A percentile compares a stretch with the other conserved stretches of the same genome.
Evolutionary conservation across 2,329 filamentous ascomycete species (phyloP).

Genomic region (Dryadomyces quercus-mongolicae): DNA sequence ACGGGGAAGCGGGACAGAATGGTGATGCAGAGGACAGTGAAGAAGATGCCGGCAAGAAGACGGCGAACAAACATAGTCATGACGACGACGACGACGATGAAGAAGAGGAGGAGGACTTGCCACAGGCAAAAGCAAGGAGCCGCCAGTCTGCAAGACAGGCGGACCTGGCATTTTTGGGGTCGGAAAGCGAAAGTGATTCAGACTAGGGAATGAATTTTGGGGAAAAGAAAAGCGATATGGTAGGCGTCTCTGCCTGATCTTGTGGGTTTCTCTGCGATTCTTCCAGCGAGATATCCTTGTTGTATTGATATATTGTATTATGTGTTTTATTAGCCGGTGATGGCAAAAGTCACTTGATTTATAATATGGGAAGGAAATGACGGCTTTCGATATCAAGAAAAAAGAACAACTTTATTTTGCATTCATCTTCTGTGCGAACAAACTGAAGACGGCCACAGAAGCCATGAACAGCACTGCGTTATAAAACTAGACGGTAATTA

Average conservation of each 20-base stretch:
- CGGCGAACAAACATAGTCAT: slow-evolving; percentile 11
- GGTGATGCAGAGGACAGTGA: slow-evolving; percentile 14
- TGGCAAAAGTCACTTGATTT: neutral
- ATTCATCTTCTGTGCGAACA: slow-evolving; percentile 81
- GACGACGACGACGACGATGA: neutral
- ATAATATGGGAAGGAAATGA: too few relatives aligned
- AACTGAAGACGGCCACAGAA: slow-evolving; percentile 85
- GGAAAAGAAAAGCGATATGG: neutral
- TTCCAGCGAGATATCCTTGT: neutral
- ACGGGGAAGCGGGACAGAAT: slow-evolving; percentile 7
- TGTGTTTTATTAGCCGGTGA: neutral
- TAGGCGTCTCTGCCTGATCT: neutral
- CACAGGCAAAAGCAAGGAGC: slow-evolving; percentile 25
- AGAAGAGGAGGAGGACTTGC: slow-evolving; percentile 14
- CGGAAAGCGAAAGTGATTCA: slow-evolving; percentile 51
- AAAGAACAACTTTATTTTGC: slow-evolving; percentile 22
- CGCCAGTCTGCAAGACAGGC: slow-evolving; percentile 33
- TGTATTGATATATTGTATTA: neutral
- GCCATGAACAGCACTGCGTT: slow-evolving; percentile 95
- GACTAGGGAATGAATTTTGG: slow-evolving; percentile 28
- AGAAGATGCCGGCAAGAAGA: slow-evolving; percentile 13
- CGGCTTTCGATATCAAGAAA: neutral
- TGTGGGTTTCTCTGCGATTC: neutral
- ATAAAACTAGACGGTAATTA: slow-evolving; percentile 59
- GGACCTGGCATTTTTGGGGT: slow-evolving; percentile 50